phyloP scores from a whole-genome alignment of 2,329 filamentous ascomycete genomes.

The Whalleya microplaca region DNA sequence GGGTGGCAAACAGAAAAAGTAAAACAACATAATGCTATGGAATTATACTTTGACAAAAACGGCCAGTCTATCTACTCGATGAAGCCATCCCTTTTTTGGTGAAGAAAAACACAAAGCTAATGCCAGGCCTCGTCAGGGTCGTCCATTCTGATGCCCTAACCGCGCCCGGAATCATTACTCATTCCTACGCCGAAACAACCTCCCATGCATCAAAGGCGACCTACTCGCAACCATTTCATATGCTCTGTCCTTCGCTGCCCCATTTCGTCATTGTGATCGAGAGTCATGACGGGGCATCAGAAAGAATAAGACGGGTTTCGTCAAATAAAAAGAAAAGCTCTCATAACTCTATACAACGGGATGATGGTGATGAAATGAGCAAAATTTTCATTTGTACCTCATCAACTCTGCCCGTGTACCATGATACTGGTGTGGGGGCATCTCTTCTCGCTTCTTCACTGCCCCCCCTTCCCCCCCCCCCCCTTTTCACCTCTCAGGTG shows the following conservation, averaged over 20 bases:
- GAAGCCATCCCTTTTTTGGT: slow-evolving; percentile 26
- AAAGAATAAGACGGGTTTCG: slow-evolving; percentile 16
- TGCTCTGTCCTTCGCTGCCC: slow-evolving; percentile 15
- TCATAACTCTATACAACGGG: slow-evolving; percentile 7
- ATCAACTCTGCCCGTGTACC: slow-evolving; percentile 19
- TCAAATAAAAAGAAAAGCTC: slow-evolving; percentile 20
- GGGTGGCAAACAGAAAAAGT: not conserved
- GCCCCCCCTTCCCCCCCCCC: not conserved
- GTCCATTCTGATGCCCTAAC: slow-evolving; percentile 30
- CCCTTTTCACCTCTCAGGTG: not conserved
- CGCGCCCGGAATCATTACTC: slow-evolving; percentile 27
- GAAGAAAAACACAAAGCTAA: slow-evolving; percentile 27
- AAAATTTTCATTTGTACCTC: slow-evolving; percentile 19
- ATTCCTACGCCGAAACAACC: slow-evolving; percentile 32
- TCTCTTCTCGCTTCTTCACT: slow-evolving; percentile 8
- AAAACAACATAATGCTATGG: slow-evolving; percentile 1
- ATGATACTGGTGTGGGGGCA: slow-evolving; percentile 19
- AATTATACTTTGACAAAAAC: slow-evolving; percentile 30
- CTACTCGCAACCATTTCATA: slow-evolving; percentile 16
- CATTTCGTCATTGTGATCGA: slow-evolving; percentile 22
- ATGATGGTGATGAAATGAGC: slow-evolving; percentile 18
- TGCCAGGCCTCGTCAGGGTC: slow-evolving; percentile 21
- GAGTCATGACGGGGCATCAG: slow-evolving; percentile 19
- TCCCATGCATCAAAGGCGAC: slow-evolving; percentile 29
- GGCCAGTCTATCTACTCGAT: slow-evolving; percentile 37